Percentiles rank a stretch among this genome's conserved stretches.
Evolutionary conservation across 2,329 filamentous ascomycete genomes (phyloP).

Genomic region (Sordariomycetes sp.): DNA sequence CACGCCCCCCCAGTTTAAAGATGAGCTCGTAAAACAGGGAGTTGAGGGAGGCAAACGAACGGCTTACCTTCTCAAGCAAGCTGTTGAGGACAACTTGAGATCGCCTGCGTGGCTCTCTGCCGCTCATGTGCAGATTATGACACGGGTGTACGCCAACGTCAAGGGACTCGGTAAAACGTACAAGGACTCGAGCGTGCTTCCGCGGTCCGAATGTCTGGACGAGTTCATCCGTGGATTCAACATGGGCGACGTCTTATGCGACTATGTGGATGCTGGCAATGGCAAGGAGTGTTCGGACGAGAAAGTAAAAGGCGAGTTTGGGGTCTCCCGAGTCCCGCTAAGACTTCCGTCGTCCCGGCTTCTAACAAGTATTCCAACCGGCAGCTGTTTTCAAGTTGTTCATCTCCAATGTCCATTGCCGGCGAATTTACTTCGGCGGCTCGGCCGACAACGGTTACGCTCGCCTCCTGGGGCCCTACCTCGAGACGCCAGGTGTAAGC

Average conservation of each 20-base stretch:
- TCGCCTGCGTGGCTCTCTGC: slow-evolving; percentile 4
- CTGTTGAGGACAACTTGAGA: slow-evolving; percentile 13
- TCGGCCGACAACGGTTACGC: slow-evolving; percentile 27
- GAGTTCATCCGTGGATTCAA: slow-evolving; percentile 27
- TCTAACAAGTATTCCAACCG: neutral
- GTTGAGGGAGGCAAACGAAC: slow-evolving; percentile 16
- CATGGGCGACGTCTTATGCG: slow-evolving; percentile 19
- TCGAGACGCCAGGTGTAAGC: slow-evolving; percentile 11
- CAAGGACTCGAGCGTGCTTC: slow-evolving; percentile 13
- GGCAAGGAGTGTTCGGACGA: slow-evolving; percentile 27
- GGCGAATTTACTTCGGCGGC: slow-evolving; percentile 24
- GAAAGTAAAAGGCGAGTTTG: slow-evolving; percentile 21
- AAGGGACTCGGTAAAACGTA: slow-evolving; percentile 20
- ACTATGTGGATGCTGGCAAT: slow-evolving; percentile 25
- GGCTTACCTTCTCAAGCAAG: slow-evolving; percentile 12
- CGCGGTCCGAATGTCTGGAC: slow-evolving; percentile 11
- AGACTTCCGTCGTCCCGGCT: neutral
- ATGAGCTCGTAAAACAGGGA: slow-evolving; percentile 15
- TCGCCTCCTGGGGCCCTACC: slow-evolving; percentile 20
- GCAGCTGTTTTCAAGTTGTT: slow-evolving; percentile 18
- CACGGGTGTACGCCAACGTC: slow-evolving; percentile 24
- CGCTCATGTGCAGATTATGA: slow-evolving; percentile 12
- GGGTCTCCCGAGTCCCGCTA: neutral
- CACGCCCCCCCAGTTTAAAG: slow-evolving; percentile 14
- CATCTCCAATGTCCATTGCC: slow-evolving; percentile 22